Conservation (phyloP, 2,329 filamentous ascomycete genomes). For the Fusarium irregulare region DNA sequence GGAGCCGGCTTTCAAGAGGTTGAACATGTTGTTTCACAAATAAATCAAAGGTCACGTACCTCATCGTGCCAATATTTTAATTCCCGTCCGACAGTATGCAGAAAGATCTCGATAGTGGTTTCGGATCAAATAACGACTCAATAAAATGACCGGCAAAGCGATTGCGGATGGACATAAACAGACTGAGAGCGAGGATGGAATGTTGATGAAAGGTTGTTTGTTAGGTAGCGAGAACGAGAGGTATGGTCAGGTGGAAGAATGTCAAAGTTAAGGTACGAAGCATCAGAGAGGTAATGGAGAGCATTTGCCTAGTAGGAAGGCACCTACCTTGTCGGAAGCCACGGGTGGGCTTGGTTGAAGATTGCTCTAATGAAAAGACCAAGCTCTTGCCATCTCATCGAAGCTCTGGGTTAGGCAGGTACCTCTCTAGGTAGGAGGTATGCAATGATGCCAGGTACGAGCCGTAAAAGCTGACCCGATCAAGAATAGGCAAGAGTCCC, state of each 20-base stretch:
- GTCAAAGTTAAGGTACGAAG: background rate
- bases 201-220: conserved; percentile 6
- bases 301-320: background rate
- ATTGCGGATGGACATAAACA: background rate
- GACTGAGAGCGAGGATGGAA: conserved; percentile 1
- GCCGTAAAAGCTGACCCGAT: background rate
- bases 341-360: background rate
- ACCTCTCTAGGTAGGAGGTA: background rate
- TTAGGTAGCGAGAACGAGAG: background rate
- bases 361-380: background rate
- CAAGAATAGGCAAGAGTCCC: background rate
- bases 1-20: conserved; percentile 1
- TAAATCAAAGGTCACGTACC: conserved; percentile 26
- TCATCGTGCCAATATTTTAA: conserved; percentile 18
- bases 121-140: background rate
- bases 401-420: background rate
- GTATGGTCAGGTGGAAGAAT: background rate
- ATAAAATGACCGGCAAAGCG: background rate
- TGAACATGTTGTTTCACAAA: background rate
- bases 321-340: conserved; percentile 1
- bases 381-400: background rate
- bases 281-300: background rate
- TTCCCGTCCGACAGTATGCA: background rate
- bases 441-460: background rate
- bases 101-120: background rate